These are phyloP conservation scores for Ogataea nonfermentans DNA, from an alignment of 805 yeast genomes.

Conservation along the genomic window DNA sequence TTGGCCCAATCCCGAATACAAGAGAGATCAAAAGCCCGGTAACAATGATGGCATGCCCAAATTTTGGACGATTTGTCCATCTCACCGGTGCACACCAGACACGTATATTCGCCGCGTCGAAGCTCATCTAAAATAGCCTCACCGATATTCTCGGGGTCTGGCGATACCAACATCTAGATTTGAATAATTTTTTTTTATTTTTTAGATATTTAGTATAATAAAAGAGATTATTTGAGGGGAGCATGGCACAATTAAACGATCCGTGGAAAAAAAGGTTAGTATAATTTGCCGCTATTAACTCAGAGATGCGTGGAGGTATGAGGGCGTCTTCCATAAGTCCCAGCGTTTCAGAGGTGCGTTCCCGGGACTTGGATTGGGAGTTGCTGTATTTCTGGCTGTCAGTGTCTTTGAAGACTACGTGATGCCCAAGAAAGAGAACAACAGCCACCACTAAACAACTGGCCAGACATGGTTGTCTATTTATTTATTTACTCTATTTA, in stretches of 20 bases:
- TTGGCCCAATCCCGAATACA: constrained; percentile 88
- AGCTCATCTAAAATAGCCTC: constrained; percentile 54
- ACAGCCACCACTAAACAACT: constrained; percentile 2
- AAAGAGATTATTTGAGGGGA: constrained; percentile 4
- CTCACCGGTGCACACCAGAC: constrained; percentile 87
- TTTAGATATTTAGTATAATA: not conserved
- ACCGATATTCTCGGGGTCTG: constrained; percentile 12
- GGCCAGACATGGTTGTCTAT: constrained; percentile 4
- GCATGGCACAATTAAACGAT: constrained; percentile 34
- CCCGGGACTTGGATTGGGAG: constrained; percentile 80
- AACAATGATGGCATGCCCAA: constrained; percentile 81
- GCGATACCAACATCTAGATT: not conserved
- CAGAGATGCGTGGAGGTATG: constrained; percentile 91
- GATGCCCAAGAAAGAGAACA: constrained; percentile 14
- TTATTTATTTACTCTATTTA: constrained; percentile 4
- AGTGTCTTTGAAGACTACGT: constrained; percentile 59
- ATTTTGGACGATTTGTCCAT: constrained; percentile 61
- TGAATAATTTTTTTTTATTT: not conserved
- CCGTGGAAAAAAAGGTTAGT: constrained; percentile 47
- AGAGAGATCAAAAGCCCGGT: constrained; percentile 77
- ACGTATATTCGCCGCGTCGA: constrained; percentile 66
- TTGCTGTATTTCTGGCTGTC: constrained; percentile 69
- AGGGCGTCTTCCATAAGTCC: constrained; percentile 71
- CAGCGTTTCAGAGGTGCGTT: constrained; percentile 69
- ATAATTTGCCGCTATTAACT: not conserved